Conservation (phyloP, 129 eudicot species). For the Ambrosia trifida region DNA sequence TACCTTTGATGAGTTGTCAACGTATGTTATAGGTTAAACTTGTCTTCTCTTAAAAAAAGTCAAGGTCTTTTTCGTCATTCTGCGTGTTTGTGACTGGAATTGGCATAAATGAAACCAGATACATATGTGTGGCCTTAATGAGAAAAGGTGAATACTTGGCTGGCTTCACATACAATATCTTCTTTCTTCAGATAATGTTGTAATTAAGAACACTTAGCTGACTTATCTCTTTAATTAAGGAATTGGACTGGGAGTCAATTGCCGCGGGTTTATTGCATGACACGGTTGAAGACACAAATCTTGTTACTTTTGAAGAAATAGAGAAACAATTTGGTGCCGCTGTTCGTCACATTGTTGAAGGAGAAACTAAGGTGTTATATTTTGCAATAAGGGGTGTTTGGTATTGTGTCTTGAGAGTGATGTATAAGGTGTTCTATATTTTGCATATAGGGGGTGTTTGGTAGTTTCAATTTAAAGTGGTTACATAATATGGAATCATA, state of each 20-base stretch:
- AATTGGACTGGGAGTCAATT: slow-evolving; percentile 98
- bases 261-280: slow-evolving; percentile 99
- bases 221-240: slow-evolving; percentile 46
- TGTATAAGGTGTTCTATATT: slow-evolving; percentile 55
- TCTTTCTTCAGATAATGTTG: neutral
- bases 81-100: neutral
- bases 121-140: neutral
- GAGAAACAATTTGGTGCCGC: slow-evolving; percentile 85
- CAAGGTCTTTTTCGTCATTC: neutral
- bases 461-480: neutral
- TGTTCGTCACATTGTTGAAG: slow-evolving; percentile 96
- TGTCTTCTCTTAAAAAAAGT: neutral
- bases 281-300: slow-evolving; percentile 95
- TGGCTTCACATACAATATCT: neutral
- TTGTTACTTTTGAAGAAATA: slow-evolving; percentile 89
- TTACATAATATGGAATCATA: neutral
- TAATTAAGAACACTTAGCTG: slow-evolving; percentile 22
- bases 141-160: neutral
- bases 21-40: neutral
- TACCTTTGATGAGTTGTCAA: neutral
- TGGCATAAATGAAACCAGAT: neutral
- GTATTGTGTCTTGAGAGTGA: too few relatives aligned
- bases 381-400: neutral
- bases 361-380: slow-evolving; percentile 88
- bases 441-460: slow-evolving; percentile 6